These are phyloP conservation scores for Starmerella bombi DNA, from an alignment of 805 yeast genomes.

Conservation along the genomic window DNA sequence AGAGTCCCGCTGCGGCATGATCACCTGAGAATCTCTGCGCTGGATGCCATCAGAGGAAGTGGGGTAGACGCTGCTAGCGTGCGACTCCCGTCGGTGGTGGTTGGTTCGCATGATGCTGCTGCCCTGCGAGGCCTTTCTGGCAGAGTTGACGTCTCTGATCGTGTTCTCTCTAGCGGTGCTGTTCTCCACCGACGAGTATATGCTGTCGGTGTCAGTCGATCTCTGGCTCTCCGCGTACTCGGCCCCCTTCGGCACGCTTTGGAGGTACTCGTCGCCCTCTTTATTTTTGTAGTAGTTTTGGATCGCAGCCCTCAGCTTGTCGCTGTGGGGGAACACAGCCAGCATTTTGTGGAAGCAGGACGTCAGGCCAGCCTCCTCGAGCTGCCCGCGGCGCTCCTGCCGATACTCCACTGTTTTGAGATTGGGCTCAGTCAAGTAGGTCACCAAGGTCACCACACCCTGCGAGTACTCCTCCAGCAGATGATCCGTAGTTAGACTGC, in stretches of 20 bases:
- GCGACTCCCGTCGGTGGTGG: not conserved
- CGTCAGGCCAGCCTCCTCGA: constrained; percentile 43
- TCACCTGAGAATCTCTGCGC: no score
- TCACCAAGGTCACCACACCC: constrained; percentile 55
- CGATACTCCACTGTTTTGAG: constrained; percentile 30
- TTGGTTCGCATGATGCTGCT: not conserved
- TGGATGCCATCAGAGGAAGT: not conserved
- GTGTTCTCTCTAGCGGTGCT: not conserved
- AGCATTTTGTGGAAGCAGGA: constrained; percentile 3
- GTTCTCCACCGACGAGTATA: not conserved
- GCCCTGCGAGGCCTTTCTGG: not conserved
- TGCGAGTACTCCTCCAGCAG: constrained; percentile 55
- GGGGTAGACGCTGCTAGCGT: not conserved
- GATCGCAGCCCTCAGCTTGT: constrained; percentile 39
- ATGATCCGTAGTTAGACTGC: constrained; percentile 20
- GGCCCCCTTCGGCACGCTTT: not conserved
- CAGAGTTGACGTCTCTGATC: not conserved
- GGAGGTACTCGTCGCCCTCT: constrained; percentile 43
- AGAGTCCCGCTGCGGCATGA: not conserved
- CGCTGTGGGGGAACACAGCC: constrained; percentile 15
- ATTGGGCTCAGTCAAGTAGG: constrained; percentile 37
- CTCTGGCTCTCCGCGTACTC: not conserved
- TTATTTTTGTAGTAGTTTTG: constrained; percentile 39
- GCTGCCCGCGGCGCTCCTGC: constrained; percentile 44
- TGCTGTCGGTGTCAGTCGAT: not conserved